phyloP scores from a whole-genome alignment of 108 stramenopile species.

The Discostella stelligeroides region DNA sequence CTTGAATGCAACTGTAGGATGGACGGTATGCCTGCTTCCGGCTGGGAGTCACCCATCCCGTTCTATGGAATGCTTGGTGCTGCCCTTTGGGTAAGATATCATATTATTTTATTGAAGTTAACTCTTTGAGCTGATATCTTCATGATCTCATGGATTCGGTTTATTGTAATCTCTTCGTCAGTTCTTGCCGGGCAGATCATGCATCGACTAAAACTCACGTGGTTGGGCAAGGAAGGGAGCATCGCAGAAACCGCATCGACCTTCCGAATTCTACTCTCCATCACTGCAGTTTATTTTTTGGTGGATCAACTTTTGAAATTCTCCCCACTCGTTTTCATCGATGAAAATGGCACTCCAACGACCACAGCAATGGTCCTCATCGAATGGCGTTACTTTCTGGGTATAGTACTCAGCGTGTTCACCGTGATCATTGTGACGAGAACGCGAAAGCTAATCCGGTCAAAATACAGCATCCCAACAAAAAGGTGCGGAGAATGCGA shows the following conservation, averaged over 20 bases:
- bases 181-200: constrained; percentile 56
- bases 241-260: constrained; percentile 34
- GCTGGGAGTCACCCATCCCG: constrained; percentile 42
- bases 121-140: not conserved
- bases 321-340: constrained; percentile 37
- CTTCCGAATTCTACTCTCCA: constrained; percentile 55
- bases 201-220: constrained; percentile 52
- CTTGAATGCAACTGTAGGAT: constrained; percentile 20
- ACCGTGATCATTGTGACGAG: constrained; percentile 42
- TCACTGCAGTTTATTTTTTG: constrained; percentile 35
- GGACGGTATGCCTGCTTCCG: constrained; percentile 35
- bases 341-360: not conserved
- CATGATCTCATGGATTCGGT: not conserved
- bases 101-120: too few species aligned
- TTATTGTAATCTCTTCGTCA: not conserved
- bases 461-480: constrained; percentile 59
- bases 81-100: constrained; percentile 32
- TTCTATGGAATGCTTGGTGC: constrained; percentile 33
- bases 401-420: constrained; percentile 27
- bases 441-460: constrained; percentile 50
- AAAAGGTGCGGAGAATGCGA: constrained; percentile 43
- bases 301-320: constrained; percentile 33
- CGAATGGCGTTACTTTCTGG: constrained; percentile 21
- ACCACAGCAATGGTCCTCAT: too few species aligned
- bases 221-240: constrained; percentile 33